Conservation (phyloP, 768 basidiomycete species). For the Auricularia cornea region DNA sequence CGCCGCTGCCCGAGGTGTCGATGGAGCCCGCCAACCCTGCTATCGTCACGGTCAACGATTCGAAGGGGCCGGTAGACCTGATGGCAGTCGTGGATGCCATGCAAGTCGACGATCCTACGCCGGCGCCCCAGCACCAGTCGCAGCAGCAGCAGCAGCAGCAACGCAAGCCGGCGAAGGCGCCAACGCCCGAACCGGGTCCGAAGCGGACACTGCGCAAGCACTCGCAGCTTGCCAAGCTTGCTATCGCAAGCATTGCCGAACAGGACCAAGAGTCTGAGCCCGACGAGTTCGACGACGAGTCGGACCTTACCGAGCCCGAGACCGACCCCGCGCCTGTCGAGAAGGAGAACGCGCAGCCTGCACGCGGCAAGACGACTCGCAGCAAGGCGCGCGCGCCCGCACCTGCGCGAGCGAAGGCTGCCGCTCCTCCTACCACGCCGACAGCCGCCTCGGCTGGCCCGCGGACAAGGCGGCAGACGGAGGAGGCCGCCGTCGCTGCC, state of each 20-base stretch:
- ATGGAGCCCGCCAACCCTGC: background rate
- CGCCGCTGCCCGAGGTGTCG: conserved; percentile 15
- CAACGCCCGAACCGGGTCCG: background rate
- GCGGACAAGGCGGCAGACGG: background rate
- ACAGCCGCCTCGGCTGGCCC: background rate
- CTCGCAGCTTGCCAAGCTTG: background rate
- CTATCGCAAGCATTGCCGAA: background rate
- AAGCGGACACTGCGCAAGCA: conserved; percentile 5
- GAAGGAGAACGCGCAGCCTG: background rate
- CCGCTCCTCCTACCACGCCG: background rate
- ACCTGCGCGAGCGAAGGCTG: background rate
- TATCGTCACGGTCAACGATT: conserved; percentile 13
- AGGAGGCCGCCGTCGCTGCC: background rate
- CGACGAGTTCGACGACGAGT: conserved; percentile 10
- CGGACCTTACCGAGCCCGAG: conserved; percentile 6
- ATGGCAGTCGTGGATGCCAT: conserved; percentile 6
- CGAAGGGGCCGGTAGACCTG: conserved; percentile 13
- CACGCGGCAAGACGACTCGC: no score
- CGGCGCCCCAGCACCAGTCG: conserved; percentile 18
- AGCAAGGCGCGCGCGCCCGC: no score
- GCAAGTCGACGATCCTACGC: conserved; percentile 20
- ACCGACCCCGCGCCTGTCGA: background rate
- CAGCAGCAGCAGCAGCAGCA: no score
- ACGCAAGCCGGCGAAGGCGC: conserved; percentile 9
- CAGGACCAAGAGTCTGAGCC: conserved; percentile 24